phyloP scores from a whole-genome alignment of 805 yeast species.

The Saccharomyces jurei region DNA sequence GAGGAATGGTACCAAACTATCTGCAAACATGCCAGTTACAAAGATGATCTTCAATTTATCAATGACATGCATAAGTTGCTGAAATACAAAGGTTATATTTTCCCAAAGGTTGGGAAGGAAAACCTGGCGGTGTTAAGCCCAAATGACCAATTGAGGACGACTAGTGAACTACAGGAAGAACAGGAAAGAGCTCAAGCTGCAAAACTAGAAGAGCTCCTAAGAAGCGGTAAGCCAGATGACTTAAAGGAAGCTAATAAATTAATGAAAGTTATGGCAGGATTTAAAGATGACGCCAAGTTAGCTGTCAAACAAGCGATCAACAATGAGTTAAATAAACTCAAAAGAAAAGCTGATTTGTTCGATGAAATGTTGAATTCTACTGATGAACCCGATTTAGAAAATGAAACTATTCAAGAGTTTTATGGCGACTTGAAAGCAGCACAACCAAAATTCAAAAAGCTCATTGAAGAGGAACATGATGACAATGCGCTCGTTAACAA shows the following conservation, averaged over 20 bases:
- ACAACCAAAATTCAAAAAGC: constrained; percentile 78
- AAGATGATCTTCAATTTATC: constrained; percentile 84
- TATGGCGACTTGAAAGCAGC: constrained; percentile 72
- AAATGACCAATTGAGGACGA: constrained; percentile 73
- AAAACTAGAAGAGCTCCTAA: constrained; percentile 86
- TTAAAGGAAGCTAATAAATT: constrained; percentile 91
- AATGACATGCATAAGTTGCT: constrained; percentile 93
- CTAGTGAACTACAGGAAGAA: constrained; percentile 85
- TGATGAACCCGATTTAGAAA: constrained; percentile 29
- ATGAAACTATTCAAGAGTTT: constrained; percentile 73
- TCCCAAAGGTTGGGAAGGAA: constrained; percentile 85
- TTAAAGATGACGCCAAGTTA: constrained; percentile 65
- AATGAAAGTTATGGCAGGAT: constrained; percentile 98
- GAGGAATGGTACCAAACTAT: constrained; percentile 97
- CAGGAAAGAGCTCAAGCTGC: constrained; percentile 91
- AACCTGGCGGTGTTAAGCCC: constrained; percentile 93
- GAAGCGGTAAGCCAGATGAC: constrained; percentile 93
- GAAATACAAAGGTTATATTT: constrained; percentile 81
- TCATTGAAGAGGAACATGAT: constrained; percentile 71
- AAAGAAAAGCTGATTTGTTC: constrained; percentile 77
- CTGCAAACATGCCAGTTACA: constrained; percentile 80
- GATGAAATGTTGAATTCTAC: constrained; percentile 72
- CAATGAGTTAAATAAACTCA: constrained; percentile 75
- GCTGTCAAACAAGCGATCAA: constrained; percentile 68
- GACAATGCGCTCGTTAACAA: constrained; percentile 59